These are phyloP conservation scores for Cyphellophora europaea DNA, from an alignment of 2,329 filamentous ascomycete species.

Conservation along the genomic window DNA sequence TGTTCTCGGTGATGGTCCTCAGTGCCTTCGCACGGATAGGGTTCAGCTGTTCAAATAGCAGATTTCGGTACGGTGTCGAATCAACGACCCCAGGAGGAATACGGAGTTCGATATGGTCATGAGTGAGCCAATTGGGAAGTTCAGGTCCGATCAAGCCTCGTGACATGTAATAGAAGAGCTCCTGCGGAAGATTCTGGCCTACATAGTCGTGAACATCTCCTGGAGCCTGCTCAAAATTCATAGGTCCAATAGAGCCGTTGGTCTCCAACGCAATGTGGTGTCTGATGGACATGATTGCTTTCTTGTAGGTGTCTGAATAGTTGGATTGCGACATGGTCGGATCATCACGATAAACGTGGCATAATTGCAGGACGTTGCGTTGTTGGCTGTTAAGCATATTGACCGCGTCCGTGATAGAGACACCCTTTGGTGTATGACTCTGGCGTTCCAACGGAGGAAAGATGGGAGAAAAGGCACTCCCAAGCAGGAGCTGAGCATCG, in stretches of 20 bases:
- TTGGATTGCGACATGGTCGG: slow-evolving; percentile 59
- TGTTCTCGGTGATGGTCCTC: slow-evolving; percentile 64
- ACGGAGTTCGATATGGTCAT: slow-evolving; percentile 65
- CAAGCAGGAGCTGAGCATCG: slow-evolving; percentile 73
- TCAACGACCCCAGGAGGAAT: slow-evolving; percentile 80
- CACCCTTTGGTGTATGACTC: slow-evolving; percentile 38
- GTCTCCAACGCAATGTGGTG: slow-evolving; percentile 76
- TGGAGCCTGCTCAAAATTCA: slow-evolving; percentile 65
- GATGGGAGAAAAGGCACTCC: slow-evolving; percentile 67
- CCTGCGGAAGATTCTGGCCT: slow-evolving; percentile 78
- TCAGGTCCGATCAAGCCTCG: slow-evolving; percentile 70
- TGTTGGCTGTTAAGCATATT: slow-evolving; percentile 60
- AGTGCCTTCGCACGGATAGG: slow-evolving; percentile 68
- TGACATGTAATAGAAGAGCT: slow-evolving; percentile 84
- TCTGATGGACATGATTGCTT: slow-evolving; percentile 73
- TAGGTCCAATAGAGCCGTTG: slow-evolving; percentile 66
- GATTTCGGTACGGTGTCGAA: slow-evolving; percentile 68
- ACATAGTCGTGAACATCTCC: slow-evolving; percentile 82
- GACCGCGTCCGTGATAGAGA: slow-evolving; percentile 63
- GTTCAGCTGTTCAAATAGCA: slow-evolving; percentile 66
- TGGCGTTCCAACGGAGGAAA: slow-evolving; percentile 67
- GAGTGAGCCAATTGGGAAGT: slow-evolving; percentile 72
- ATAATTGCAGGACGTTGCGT: slow-evolving; percentile 63
- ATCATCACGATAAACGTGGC: slow-evolving; percentile 71
- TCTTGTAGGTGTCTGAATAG: slow-evolving; percentile 80